A percentile compares a stretch with the other conserved stretches of the same genome.
These are phyloP conservation scores for Elsinoe batatas DNA, from an alignment of 2,329 filamentous ascomycete species.

Conservation along the genomic window DNA sequence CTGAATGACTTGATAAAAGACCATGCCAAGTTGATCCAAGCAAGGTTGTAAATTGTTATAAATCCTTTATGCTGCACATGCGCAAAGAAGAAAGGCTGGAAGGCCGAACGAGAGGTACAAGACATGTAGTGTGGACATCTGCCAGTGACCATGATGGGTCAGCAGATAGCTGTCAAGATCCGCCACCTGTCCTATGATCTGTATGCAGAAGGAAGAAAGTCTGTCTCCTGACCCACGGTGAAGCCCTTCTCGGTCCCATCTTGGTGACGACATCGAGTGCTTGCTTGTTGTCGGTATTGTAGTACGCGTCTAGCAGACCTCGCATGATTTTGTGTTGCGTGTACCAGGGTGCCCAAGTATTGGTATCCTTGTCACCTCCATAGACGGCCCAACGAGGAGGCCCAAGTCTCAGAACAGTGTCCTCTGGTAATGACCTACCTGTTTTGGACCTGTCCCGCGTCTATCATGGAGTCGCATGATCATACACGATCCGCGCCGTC, in stretches of 20 bases:
- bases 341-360: neutral
- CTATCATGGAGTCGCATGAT: no score
- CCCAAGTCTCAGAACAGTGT: neutral
- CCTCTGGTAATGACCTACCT: neutral
- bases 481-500: no score
- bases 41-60: slow-evolving; percentile 16
- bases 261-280: neutral
- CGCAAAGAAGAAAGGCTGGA: no score
- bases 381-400: neutral
- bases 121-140: no score
- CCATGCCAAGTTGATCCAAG: slow-evolving; percentile 18
- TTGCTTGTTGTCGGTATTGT: neutral
- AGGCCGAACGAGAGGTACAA: no score
- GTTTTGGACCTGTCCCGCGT: neutral
- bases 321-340: neutral
- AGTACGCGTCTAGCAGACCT: neutral
- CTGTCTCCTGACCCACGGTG: neutral
- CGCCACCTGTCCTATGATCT: no score
- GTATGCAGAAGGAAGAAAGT: no score
- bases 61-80: no score
- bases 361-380: neutral
- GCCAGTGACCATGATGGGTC: no score
- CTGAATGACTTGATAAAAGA: slow-evolving; percentile 20
- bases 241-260: neutral
- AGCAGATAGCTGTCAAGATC: no score